Base-by-base conservation (phyloP, 352 stramenopile species). In the Pythium insidiosum region DNA sequence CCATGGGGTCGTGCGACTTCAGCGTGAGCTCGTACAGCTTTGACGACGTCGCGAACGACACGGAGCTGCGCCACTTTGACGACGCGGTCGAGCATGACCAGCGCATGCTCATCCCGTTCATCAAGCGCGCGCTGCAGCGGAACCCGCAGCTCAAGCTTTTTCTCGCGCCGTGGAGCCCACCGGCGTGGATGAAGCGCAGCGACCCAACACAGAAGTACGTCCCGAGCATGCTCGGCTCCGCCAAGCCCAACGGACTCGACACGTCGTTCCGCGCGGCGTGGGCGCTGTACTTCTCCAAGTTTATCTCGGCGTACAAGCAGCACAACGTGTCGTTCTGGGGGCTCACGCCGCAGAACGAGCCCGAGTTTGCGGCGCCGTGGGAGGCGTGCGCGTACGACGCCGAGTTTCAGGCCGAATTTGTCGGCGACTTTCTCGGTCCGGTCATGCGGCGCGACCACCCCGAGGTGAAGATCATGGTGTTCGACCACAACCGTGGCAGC, bases 261-360 rank as follows among this genome's bases (percentile, higher is more conserved):
- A 48, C 67, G 43, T 58, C 83, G 16, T 62, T 77, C 16, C 69
- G 81, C 4, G 48, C 63, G 16, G 62, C 85, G 1, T 96, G 82
- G 85, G 89, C 88, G 2, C 50, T 88, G 7, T 97, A 96, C 61
- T 95, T 97, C 60, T 91, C 82, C 47, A 91, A 90, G 53, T 97
- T 95, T 43, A 92, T 97, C 40, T 66, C 63, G 20, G 88, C 84
- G 16, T 97, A 97, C 68, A 89, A 93, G 52, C 51, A 73, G 5
- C 61, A 87, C 21, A 79, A 73, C 5, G 73, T 96, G 15, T 13
- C 60, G 10, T 89, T 97, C 42, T 97, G 86, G 86, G 85, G 80
- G 3, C 53, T 96, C 26, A 90, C 86, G 12, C 75, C 86, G 5
- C 88, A 97, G 55, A 97, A 97, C 53, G 88, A 97, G 46, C 84